A percentile compares a stretch with the other conserved stretches of the same genome.
Evolutionary conservation across 1,284 basidiomycete species (phyloP).

Genomic region (Mycosarcoma maydis): DNA sequence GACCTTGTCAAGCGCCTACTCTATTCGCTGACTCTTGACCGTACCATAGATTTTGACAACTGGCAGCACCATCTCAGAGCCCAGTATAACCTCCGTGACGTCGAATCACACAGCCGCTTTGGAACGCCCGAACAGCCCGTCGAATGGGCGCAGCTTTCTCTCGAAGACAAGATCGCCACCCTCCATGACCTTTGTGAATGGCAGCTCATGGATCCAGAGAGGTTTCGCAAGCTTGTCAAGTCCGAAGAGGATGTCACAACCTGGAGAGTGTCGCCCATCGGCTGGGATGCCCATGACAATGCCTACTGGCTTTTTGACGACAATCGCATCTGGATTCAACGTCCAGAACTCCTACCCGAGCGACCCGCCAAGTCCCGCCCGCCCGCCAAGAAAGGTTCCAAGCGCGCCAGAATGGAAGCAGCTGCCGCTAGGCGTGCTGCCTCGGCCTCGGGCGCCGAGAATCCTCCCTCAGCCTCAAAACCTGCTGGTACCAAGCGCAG

Average conservation of each 20-base stretch:
- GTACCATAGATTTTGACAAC: conserved; percentile 66
- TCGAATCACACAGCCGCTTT: conserved; percentile 29
- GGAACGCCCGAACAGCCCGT: conserved; percentile 57
- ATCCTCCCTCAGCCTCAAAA: conserved; percentile 73
- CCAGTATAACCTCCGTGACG: conserved; percentile 47
- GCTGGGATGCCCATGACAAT: conserved; percentile 81
- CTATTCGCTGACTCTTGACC: conserved; percentile 70
- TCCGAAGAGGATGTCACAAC: conserved; percentile 69
- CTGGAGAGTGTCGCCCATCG: conserved; percentile 80
- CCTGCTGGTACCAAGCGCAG: conserved; percentile 70
- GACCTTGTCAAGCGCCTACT: conserved; percentile 69
- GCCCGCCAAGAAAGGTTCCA: conserved; percentile 51
- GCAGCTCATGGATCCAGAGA: conserved; percentile 70
- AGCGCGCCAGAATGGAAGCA: conserved; percentile 30
- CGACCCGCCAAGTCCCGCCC: conserved; percentile 23
- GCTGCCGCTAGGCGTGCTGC: conserved; percentile 55
- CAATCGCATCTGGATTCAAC: conserved; percentile 87
- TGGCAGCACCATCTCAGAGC: conserved; percentile 52
- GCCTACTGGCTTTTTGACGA: conserved; percentile 89
- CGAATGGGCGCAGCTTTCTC: conserved; percentile 69
- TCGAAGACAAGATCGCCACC: conserved; percentile 69
- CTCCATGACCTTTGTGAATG: conserved; percentile 69
- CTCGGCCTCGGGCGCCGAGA: conserved; percentile 69
- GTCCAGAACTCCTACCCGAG: conserved; percentile 67
- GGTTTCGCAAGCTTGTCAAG: conserved; percentile 70